Base-by-base conservation (phyloP, 2,329 filamentous ascomycete genomes). In the Diaporthe caulivora region DNA sequence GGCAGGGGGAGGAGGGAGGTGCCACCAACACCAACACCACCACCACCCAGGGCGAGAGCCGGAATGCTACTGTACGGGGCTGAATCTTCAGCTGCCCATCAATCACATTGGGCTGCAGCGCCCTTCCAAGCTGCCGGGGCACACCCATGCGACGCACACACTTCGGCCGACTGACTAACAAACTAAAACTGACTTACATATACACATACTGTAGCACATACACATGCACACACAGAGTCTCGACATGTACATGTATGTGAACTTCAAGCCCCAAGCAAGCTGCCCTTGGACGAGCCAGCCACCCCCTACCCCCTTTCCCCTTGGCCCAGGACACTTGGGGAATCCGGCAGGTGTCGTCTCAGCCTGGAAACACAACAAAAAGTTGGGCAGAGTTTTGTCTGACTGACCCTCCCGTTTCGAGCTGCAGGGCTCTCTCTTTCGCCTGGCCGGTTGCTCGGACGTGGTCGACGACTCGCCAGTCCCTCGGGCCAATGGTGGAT, bases 321-420 rank as follows among this genome's bases (percentile, higher is more conserved):
- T 26, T 7, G 62, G 62, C 44, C 13, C 44, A 51, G 44, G 18
- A 40, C 31, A 7, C 29, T 40, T 40, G 37, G 62, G 15, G 62
- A 67, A 40, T 37, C 62, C 62, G 62, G 62, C 62, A 53, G 62
- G 62, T 67, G 62, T 67, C 62, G 62, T 67, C 62, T 67, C 62
- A 67, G 62, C 62, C 62, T n/a, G 24, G 62, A 67, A 65, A 67
- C 47, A 67, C 62, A 21, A 29, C 17, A 21, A 67, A 67, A 47
- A 67, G 62, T 37, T 67, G 62, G 44, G 62, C 62, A 67, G 44
- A 67, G 31, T 67, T 67, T 67, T 53, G 5, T 8, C 47, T 62
- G 58, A 62, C 47, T 67, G 51, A 31, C 47, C 42, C 31, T 65
- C 29, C 24, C 24, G 5, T 51, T 1, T 11, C 10, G 31, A 47